Evolutionary conservation across 371 early-diverging fungal species (phyloP).

Genomic region (Pancytospora philotis): DNA sequence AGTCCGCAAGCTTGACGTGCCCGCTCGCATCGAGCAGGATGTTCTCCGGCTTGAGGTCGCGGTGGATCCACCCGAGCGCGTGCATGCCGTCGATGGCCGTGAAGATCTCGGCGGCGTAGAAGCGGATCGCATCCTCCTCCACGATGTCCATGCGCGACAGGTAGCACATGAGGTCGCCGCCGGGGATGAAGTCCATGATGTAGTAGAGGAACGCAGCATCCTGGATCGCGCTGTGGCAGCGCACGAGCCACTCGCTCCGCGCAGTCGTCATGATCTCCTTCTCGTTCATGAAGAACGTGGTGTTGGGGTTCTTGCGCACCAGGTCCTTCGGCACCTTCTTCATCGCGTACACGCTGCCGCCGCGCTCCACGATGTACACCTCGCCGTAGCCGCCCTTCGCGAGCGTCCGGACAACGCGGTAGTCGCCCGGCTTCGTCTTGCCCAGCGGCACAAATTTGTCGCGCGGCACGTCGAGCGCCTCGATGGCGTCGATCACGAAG

Average conservation of each 20-base stretch:
- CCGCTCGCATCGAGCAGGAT: slow-evolving; percentile 66
- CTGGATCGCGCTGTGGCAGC: slow-evolving; percentile 63
- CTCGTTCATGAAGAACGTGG: slow-evolving; percentile 60
- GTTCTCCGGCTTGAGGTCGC: slow-evolving; percentile 78
- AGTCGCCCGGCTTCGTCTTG: slow-evolving; percentile 62
- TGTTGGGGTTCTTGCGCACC: slow-evolving; percentile 64
- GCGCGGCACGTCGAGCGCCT: background rate
- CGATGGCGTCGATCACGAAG: slow-evolving; percentile 21
- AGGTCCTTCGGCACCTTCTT: slow-evolving; percentile 77
- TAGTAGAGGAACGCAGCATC: slow-evolving; percentile 64
- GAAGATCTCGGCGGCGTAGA: slow-evolving; percentile 60
- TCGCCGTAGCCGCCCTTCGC: slow-evolving; percentile 80
- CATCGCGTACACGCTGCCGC: slow-evolving; percentile 75
- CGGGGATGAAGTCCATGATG: slow-evolving; percentile 73
- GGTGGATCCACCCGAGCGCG: slow-evolving; percentile 57
- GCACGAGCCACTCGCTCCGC: slow-evolving; percentile 58
- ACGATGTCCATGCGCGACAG: slow-evolving; percentile 61
- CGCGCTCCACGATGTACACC: slow-evolving; percentile 63
- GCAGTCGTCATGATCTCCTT: slow-evolving; percentile 53
- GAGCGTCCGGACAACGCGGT: slow-evolving; percentile 70
- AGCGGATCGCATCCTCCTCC: slow-evolving; percentile 58
- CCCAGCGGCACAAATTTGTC: slow-evolving; percentile 3
- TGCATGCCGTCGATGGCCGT: slow-evolving; percentile 55
- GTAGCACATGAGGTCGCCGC: slow-evolving; percentile 72
- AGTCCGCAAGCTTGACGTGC: slow-evolving; percentile 73